Conservation (phyloP, 225 moss, liverwort and hornwort species). For the Neckera pumila region DNA sequence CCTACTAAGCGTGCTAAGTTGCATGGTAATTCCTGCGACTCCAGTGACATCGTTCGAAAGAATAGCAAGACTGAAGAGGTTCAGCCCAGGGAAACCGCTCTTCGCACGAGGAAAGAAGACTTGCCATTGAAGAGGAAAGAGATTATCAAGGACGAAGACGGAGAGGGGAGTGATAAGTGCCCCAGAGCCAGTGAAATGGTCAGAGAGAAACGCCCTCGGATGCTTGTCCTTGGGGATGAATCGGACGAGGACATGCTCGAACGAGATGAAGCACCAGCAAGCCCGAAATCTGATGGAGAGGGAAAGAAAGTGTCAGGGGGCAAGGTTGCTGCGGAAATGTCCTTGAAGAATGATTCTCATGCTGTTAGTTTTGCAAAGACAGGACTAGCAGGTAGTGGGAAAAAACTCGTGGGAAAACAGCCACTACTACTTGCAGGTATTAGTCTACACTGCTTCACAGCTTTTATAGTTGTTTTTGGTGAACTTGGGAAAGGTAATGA, state of each 20-base stretch:
- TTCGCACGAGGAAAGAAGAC: background rate
- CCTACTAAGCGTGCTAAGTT: constrained; percentile 21
- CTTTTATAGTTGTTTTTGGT: background rate
- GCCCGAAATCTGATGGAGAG: constrained; percentile 3
- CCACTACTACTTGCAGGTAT: constrained; percentile 12
- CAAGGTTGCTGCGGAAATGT: background rate
- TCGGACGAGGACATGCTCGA: constrained; percentile 13
- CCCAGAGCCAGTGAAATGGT: background rate
- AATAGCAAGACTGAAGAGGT: constrained; percentile 1
- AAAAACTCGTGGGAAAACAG: background rate
- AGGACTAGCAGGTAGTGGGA: background rate
- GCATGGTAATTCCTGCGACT: background rate
- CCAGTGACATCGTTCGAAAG: background rate
- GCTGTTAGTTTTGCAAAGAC: background rate
- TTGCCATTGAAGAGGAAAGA: constrained; percentile 21
- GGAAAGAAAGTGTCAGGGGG: background rate
- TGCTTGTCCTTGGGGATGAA: constrained; percentile 13
- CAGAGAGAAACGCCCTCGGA: constrained; percentile 4
- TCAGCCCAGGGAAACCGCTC: background rate
- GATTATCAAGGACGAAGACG: background rate
- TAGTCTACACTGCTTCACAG: background rate
- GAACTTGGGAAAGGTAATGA: background rate
- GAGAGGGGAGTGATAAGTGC: background rate
- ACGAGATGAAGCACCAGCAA: background rate
- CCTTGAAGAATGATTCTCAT: background rate